phyloP scores from a whole-genome alignment of 2,329 filamentous ascomycete species.

The Fusarium sp. region DNA sequence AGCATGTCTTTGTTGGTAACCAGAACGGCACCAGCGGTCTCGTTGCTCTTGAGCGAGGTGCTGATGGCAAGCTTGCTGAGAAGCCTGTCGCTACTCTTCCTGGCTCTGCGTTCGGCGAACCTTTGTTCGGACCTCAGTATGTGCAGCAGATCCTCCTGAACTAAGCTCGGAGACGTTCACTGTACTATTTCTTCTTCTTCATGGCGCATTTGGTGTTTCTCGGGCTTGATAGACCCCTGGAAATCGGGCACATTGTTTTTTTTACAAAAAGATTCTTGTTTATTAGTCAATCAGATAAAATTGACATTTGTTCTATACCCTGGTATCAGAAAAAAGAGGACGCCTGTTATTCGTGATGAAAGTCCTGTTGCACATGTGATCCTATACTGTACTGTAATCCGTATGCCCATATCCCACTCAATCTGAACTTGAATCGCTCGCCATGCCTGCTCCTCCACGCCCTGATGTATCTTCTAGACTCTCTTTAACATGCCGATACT shows the following conservation, averaged over 20 bases:
- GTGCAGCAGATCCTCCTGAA: slow-evolving; percentile 45
- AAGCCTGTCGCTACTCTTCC: slow-evolving; percentile 42
- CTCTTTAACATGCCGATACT: slow-evolving; percentile 35
- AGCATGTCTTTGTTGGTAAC: slow-evolving; percentile 59
- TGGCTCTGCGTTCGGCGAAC: slow-evolving; percentile 41
- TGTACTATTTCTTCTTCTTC: not conserved
- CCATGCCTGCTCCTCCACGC: slow-evolving; percentile 38
- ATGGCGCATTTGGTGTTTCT: slow-evolving; percentile 32
- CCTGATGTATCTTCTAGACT: slow-evolving; percentile 39
- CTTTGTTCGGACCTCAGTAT: slow-evolving; percentile 45
- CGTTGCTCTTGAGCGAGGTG: slow-evolving; percentile 49
- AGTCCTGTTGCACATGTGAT: not conserved
- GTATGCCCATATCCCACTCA: slow-evolving; percentile 1
- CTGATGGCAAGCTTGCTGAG: slow-evolving; percentile 44
- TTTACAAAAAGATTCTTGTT: slow-evolving; percentile 3
- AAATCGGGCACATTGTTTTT: not conserved
- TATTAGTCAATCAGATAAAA: slow-evolving; percentile 7
- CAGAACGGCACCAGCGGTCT: slow-evolving; percentile 53
- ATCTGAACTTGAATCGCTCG: slow-evolving; percentile 42
- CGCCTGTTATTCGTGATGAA: slow-evolving; percentile 10
- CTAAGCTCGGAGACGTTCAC: not conserved
- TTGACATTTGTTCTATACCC: slow-evolving; percentile 16
- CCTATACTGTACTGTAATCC: slow-evolving; percentile 6
- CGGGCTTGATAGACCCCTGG: slow-evolving; percentile 12
- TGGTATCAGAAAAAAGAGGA: slow-evolving; percentile 19